Percentiles rank a stretch among this genome's conserved stretches.
Conservation (phyloP, 2,329 filamentous ascomycete species). For the Teratosphaeriaceae sp. region DNA sequence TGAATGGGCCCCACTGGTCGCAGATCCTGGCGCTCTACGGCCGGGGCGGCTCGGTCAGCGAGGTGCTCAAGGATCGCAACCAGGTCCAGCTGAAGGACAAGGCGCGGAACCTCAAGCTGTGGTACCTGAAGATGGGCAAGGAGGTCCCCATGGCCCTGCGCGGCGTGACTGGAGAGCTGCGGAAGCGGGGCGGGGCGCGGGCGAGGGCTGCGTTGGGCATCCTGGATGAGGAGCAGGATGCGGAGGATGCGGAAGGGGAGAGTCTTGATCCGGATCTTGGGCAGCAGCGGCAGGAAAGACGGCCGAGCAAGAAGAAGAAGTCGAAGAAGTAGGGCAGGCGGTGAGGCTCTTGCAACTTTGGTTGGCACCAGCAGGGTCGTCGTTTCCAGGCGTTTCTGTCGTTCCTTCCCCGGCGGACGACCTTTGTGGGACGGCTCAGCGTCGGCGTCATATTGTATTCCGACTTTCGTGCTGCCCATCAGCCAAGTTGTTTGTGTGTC, state of each 20-base stretch:
- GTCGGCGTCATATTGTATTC: not conserved
- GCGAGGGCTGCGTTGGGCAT: conserved; percentile 27
- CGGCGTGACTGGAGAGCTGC: conserved; percentile 82
- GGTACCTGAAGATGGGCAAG: conserved; percentile 85
- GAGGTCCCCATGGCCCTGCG: conserved; percentile 86
- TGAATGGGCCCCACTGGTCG: conserved; percentile 89
- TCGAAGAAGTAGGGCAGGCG: conserved; percentile 1
- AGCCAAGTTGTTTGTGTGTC: no score
- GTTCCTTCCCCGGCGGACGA: not conserved
- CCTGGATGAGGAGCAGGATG: conserved; percentile 8
- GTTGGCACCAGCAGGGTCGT: not conserved
- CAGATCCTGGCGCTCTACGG: conserved; percentile 84
- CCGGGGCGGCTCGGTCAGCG: conserved; percentile 68
- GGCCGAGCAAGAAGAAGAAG: conserved; percentile 6
- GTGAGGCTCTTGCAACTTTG: no score
- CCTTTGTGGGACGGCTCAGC: not conserved
- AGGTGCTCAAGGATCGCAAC: conserved; percentile 79
- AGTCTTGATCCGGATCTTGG: conserved; percentile 3
- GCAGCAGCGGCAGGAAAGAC: not conserved
- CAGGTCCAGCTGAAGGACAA: conserved; percentile 93
- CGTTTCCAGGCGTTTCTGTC: not conserved
- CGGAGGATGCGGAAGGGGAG: not conserved
- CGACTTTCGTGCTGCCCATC: no score
- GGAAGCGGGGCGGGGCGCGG: conserved; percentile 50
- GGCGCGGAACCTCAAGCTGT: conserved; percentile 80